Evolutionary conservation across 495 filamentous ascomycete species (phyloP), one percentile per base, ranked within the genome.

Genomic region (Xylaria nigripes): DNA sequence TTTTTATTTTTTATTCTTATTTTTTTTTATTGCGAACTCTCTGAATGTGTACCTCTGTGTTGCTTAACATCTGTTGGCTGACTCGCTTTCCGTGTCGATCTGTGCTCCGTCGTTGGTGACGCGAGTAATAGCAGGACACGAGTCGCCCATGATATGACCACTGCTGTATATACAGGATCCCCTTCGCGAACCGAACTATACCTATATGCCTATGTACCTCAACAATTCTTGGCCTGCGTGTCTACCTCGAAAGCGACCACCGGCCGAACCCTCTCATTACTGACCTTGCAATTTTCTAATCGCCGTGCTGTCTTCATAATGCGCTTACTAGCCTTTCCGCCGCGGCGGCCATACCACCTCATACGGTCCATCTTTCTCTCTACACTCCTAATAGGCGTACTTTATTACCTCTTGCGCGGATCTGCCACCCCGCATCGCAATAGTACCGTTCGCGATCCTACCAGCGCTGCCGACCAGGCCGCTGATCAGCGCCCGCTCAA

Each of bases 311-410:
- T 55, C 58, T 57, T 46, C 57, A 60, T 61, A 30, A 66, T 66
- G 62, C 62, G 65, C 54, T 66, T 63, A 30, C 70, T 69, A 48
- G 63, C 61, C n/a, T 71, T 72, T 50, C 70, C 68, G 22, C 69
- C 65, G 34, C 64, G 68, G 56, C 65, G 71, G 12, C 65, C 68
- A 5, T 72, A 68, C 23, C 58, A 66, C 25, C 29, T 72, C 38
- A 15, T 69, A 29, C 72, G 72, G 49, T 74, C 69, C 45, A 40
- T 68, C 19, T 45, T 71, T 8, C 63, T 66, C 12, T 63, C 66
- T 24, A 27, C 63, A 18, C 36, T 73, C 16, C 34, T 74, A 24
- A 27, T 68, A n/a, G 44, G 54, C 13, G 23, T 66, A 3, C 60
- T 73, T 57, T 71, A 67, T 50, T 62, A 65, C 49, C 51, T 68